Base-by-base conservation (phyloP, 2,329 filamentous ascomycete genomes). In the Trichoderma breve region DNA sequence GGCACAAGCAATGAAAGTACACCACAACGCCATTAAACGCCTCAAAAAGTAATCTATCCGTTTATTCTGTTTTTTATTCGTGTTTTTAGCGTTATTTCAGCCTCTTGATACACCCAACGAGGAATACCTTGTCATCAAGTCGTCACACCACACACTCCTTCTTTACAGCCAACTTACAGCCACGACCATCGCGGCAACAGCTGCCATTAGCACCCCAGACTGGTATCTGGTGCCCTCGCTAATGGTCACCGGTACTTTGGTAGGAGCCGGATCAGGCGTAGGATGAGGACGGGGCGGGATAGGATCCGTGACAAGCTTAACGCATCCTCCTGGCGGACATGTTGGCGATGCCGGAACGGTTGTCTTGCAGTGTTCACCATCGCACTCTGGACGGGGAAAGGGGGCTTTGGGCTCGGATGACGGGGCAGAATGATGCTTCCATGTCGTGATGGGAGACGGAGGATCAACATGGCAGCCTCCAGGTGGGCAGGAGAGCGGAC, bases 161-260 rank as follows among this genome's bases (percentile, higher is more conserved):
- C 7, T 36, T 63, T 11, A 72, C 28, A 67, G 18, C 64, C 57
- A 47, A 21, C 32, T 11, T 5, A 58, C 32, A 43, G 47, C 64
- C 57, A 69, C 6, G 3, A 24, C 53, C 43, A 68, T 9, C 30
- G 47, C 36, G n/a, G 28, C 28, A 24, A 66, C n/a, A 53, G 47
- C 57, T 3, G 58, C 47, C 24, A 65, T 39, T 26, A 58, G 24
- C 18, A 55, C 58, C 3, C 64, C 64, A 55, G 71, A 68, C 26
- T 64, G 55, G 18, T 34, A 43, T 24, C 64, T 66, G 4, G 43
- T 24, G 5, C 69, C 75, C 15, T 71, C 55, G 39, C 73, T 76
- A 51, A 74, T 51, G 12, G 70, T 55, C n/a, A 72, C 65, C 0
- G 72, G 57, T 12, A 18, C 39, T 26, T 70, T 70, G 21, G 73